A percentile compares a stretch with the other conserved stretches of the same genome.
These are phyloP conservation scores for Dothistroma septosporum DNA, from an alignment of 2,329 filamentous ascomycete genomes.

Conservation along the genomic window DNA sequence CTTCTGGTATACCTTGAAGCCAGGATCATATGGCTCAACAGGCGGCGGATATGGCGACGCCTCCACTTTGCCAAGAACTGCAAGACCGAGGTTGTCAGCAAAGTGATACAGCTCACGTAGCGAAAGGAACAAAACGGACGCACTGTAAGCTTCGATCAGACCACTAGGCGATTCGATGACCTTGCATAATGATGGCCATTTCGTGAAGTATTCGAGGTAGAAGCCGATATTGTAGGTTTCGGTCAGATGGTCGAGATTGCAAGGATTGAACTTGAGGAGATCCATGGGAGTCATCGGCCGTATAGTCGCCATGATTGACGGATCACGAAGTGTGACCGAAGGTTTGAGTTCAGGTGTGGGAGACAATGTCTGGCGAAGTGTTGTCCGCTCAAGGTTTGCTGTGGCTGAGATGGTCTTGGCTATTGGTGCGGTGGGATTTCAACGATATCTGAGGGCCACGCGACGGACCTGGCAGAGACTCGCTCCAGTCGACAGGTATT, in stretches of 20 bases:
- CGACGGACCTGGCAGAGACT: neutral
- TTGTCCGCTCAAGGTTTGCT: neutral
- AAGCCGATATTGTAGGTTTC: constrained; percentile 96
- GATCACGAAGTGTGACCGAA: neutral
- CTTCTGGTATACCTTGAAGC: constrained; percentile 36
- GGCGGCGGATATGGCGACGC: constrained; percentile 69
- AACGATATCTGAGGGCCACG: neutral
- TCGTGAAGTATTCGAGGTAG: constrained; percentile 92
- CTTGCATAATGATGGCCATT: constrained; percentile 93
- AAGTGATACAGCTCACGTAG: neutral
- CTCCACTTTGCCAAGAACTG: constrained; percentile 97
- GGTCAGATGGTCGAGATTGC: constrained; percentile 94
- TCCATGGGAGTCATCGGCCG: constrained; percentile 80
- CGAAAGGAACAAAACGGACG: constrained; percentile 26
- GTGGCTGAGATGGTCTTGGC: neutral
- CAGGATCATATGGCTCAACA: constrained; percentile 65
- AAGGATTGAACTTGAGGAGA: constrained; percentile 83
- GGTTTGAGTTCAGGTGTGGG: neutral
- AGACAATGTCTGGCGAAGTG: neutral
- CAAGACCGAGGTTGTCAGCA: neutral
- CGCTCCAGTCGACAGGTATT: neutral
- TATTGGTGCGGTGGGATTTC: neutral
- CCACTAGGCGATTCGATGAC: constrained; percentile 81
- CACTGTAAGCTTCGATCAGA: constrained; percentile 94
- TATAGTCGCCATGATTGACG: constrained; percentile 49